phyloP scores from a whole-genome alignment of 2,329 filamentous ascomycete genomes.

The Coniochaeta sp. region DNA sequence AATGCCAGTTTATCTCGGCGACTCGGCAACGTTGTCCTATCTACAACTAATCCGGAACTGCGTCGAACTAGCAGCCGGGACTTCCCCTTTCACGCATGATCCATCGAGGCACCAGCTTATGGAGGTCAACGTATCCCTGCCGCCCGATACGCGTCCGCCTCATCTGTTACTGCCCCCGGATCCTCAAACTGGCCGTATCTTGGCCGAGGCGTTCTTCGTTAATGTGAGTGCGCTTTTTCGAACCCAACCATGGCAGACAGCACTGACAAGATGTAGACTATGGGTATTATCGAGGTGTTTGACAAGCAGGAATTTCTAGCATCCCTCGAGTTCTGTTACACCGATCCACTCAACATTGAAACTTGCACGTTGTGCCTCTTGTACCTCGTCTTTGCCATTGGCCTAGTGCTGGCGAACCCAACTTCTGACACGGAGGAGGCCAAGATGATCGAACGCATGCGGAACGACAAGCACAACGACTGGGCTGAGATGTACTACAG shows the following conservation, averaged over 20 bases:
- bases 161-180: slow-evolving; percentile 43
- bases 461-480: slow-evolving; percentile 39
- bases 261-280: slow-evolving; percentile 35
- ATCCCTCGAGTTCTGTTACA: slow-evolving; percentile 45
- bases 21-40: slow-evolving; percentile 54
- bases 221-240: slow-evolving; percentile 42
- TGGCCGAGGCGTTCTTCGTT: slow-evolving; percentile 53
- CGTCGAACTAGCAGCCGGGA: slow-evolving; percentile 45
- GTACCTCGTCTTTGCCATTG: slow-evolving; percentile 56
- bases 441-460: slow-evolving; percentile 36
- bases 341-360: slow-evolving; percentile 40
- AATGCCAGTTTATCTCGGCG: slow-evolving; percentile 51
- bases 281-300: slow-evolving; percentile 54
- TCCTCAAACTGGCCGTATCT: slow-evolving; percentile 41
- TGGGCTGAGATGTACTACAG: slow-evolving; percentile 57
- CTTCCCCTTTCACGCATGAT: slow-evolving; percentile 50
- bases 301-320: slow-evolving; percentile 41
- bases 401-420: slow-evolving; percentile 50
- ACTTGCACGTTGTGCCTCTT: slow-evolving; percentile 50
- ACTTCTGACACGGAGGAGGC: slow-evolving; percentile 40
- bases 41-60: slow-evolving; percentile 54
- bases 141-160: slow-evolving; percentile 35
- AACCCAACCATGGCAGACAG: slow-evolving; percentile 21
- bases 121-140: slow-evolving; percentile 43
- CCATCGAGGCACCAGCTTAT: slow-evolving; percentile 49